These are phyloP conservation scores for Potentilla sterilis DNA, from an alignment of 306 rosid genomes.

Conservation along the genomic window DNA sequence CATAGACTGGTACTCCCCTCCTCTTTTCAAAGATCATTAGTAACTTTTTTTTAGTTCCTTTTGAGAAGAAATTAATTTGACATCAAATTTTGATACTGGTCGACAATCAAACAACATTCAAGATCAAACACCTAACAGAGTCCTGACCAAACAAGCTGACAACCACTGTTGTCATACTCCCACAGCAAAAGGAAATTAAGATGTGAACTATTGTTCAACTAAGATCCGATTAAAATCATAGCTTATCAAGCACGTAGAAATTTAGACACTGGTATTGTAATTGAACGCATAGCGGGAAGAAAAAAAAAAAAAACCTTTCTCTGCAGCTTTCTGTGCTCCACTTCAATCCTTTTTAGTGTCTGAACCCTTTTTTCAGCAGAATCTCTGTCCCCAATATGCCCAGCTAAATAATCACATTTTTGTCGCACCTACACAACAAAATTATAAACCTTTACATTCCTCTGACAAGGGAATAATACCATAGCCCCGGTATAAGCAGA, in stretches of 20 bases:
- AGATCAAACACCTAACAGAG: not conserved
- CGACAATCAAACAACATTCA: not conserved
- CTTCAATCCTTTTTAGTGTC: constrained; percentile 48
- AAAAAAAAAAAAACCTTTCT: constrained; percentile 52
- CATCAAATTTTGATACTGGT: not conserved
- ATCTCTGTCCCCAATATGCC: constrained; percentile 46
- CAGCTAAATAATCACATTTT: constrained; percentile 71
- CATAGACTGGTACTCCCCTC: not conserved
- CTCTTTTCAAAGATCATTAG: not conserved
- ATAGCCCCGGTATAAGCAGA: not conserved
- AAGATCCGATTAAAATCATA: not conserved
- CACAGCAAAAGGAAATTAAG: not conserved
- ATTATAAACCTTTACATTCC: not conserved
- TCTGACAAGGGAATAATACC: not conserved
- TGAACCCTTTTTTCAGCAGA: constrained; percentile 51
- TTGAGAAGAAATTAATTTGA: not conserved
- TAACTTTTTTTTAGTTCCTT: not conserved
- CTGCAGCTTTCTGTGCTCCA: constrained; percentile 43
- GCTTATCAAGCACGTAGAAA: not conserved
- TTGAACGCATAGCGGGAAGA: not conserved
- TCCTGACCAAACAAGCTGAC: not conserved
- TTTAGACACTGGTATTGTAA: not conserved
- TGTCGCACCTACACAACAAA: constrained; percentile 54
- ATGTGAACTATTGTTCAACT: not conserved
- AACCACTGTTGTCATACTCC: not conserved